A percentile compares a stretch with the other conserved stretches of the same genome.
These are phyloP conservation scores for Penicillium olsonii DNA, from an alignment of 2,329 filamentous ascomycete species.

Conservation along the genomic window DNA sequence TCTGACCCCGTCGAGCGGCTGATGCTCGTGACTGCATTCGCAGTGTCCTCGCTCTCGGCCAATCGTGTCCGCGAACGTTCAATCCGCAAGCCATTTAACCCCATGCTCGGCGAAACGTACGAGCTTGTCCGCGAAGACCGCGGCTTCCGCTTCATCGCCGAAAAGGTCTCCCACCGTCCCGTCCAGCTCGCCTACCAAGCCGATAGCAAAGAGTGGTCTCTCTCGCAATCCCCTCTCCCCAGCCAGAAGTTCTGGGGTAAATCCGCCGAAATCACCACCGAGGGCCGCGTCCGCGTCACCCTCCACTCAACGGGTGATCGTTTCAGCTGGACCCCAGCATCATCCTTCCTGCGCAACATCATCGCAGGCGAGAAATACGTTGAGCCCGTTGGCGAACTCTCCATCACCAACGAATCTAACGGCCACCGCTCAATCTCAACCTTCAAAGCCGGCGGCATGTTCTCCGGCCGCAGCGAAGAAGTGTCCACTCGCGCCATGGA, in stretches of 20 bases:
- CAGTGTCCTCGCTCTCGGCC: slow-evolving; percentile 80
- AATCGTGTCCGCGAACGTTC: slow-evolving; percentile 84
- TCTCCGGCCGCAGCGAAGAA: slow-evolving; percentile 90
- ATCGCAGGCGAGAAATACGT: slow-evolving; percentile 98
- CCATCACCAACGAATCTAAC: slow-evolving; percentile 77
- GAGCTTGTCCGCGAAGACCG: slow-evolving; percentile 86
- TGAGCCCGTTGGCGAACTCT: slow-evolving; percentile 89
- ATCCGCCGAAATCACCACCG: slow-evolving; percentile 88
- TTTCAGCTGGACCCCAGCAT: slow-evolving; percentile 87
- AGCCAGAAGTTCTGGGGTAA: slow-evolving; percentile 99
- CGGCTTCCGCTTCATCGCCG: slow-evolving; percentile 87
- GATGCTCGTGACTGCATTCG: slow-evolving; percentile 85
- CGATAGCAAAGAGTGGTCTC: slow-evolving; percentile 80
- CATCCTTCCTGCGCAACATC: slow-evolving; percentile 90
- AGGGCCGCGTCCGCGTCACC: slow-evolving; percentile 78
- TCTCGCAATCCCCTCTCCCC: slow-evolving; percentile 82
- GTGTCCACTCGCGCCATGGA: slow-evolving; percentile 75
- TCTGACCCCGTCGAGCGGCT: slow-evolving; percentile 69
- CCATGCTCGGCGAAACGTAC: slow-evolving; percentile 92
- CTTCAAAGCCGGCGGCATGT: slow-evolving; percentile 96
- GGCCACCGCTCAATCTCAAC: slow-evolving; percentile 82
- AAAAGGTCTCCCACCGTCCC: slow-evolving; percentile 92
- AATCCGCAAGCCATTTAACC: slow-evolving; percentile 95
- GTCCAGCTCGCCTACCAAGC: slow-evolving; percentile 93
- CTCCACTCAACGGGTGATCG: slow-evolving; percentile 75